Base-by-base conservation (phyloP, 2,329 filamentous ascomycete genomes). In the Chalaropsis thielavioides region DNA sequence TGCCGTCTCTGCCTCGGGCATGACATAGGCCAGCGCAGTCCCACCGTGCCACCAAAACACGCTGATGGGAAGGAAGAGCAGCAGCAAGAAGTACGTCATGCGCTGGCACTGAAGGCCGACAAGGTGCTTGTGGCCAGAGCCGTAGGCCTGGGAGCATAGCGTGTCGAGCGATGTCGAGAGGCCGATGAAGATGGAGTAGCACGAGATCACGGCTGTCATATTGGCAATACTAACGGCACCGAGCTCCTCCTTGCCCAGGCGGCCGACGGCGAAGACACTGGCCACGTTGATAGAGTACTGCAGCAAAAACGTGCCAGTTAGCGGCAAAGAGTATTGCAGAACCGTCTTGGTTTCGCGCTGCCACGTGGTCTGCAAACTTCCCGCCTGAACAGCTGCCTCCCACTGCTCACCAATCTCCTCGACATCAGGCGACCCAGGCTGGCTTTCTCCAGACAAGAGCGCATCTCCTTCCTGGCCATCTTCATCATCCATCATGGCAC, bases 71-170 rank as follows among this genome's bases (percentile, higher is more conserved):
- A 90, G 79, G 1, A 84, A 87, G 68, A 91, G 80, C 2, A 80
- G 73, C 77, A 87, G 86, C 2, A 94, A 80, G 72, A 94, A 92
- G 72, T 80, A 87, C 0, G 89, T 78, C 89, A 92, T 92, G 65
- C 89, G 81, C 75, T 94, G 88, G 68, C 90, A 81, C 71, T 94
- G 89, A 64, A 94, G 74, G 1, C 89, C 89, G 11, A 97, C 92
- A 4, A 97, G 82, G 69, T 92, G 88, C 72, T 88, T 95, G 73
- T 88, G 88, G 0, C 92, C 92, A 0, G 89, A 95, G 1, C 94
- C 92, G 72, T 95, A 97, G 0, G 94, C 92, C 74, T 97, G 92
- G 0, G 92, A 84, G 73, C 92, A 96, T 1, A 97, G 83, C 0
- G 92, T 97, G 75, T 97, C 92, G 44, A 97, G 79, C 68, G 87